phyloP scores from a whole-genome alignment of 805 yeast species.

The Cyberlindnera maclurae region DNA sequence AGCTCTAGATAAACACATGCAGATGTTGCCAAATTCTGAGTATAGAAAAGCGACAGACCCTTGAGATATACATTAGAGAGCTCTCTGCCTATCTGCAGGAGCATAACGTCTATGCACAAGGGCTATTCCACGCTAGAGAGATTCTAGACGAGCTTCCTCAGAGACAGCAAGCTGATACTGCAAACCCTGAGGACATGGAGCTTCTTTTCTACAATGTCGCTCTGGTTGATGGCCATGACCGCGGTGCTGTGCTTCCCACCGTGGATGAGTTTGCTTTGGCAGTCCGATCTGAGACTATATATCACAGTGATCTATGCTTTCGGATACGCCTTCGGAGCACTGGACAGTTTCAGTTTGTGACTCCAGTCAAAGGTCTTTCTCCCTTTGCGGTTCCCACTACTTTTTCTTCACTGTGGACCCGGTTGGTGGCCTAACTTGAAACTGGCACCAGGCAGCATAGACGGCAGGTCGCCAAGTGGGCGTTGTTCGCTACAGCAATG shows the following conservation, averaged over 20 bases:
- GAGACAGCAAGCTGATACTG: too few relatives aligned
- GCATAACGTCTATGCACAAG: too few relatives aligned
- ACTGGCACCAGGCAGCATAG: background rate
- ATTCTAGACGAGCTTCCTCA: too few relatives aligned
- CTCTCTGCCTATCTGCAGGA: too few relatives aligned
- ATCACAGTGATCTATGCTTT: background rate
- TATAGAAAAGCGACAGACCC: too few relatives aligned
- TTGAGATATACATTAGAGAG: too few relatives aligned
- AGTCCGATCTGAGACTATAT: background rate
- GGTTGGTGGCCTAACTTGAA: background rate
- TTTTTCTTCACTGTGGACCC: background rate
- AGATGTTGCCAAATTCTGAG: too few relatives aligned
- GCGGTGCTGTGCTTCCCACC: background rate
- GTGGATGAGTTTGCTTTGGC: slow-evolving; percentile 1
- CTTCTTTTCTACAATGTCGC: too few relatives aligned
- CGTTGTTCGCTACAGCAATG: background rate
- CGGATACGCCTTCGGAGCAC: background rate
- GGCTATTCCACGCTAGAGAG: too few relatives aligned
- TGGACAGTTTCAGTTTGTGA: background rate
- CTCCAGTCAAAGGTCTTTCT: background rate
- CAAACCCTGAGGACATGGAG: too few relatives aligned
- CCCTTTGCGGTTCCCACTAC: background rate
- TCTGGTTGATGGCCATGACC: background rate
- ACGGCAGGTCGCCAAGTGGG: background rate
- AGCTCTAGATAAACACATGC: too few relatives aligned